These are phyloP conservation scores for Knoxdaviesia capensis DNA, from an alignment of 2,329 filamentous ascomycete species.

Conservation along the genomic window DNA sequence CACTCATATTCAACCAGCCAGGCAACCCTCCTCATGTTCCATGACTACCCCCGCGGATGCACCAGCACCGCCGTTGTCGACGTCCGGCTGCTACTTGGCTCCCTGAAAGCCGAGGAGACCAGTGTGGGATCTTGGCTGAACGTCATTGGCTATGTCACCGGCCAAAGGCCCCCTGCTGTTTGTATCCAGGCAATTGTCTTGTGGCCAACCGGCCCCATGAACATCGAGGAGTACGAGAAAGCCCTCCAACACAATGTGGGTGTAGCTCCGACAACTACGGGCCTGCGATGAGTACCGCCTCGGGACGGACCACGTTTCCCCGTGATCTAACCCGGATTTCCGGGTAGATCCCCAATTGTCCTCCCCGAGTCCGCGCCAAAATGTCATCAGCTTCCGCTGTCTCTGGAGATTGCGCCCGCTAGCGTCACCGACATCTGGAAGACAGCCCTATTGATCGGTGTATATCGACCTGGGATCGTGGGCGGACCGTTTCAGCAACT, in stretches of 20 bases:
- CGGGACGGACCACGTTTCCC: too few relatives aligned
- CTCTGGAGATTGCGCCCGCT: too few relatives aligned
- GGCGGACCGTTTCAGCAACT: slow-evolving; percentile 32
- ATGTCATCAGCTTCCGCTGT: too few relatives aligned
- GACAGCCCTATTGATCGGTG: too few relatives aligned
- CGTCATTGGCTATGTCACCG: slow-evolving; percentile 57
- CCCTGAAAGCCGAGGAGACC: slow-evolving; percentile 40
- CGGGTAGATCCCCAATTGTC: too few relatives aligned
- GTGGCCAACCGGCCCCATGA: slow-evolving; percentile 57
- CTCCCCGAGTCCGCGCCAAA: too few relatives aligned
- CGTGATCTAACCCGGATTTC: too few relatives aligned
- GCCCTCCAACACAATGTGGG: slow-evolving; percentile 16
- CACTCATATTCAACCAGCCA: slow-evolving; percentile 27
- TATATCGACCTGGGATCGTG: slow-evolving; percentile 33
- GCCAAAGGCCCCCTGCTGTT: slow-evolving; percentile 7
- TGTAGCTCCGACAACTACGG: too few relatives aligned
- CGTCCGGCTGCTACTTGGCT: slow-evolving; percentile 48
- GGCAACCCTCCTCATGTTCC: slow-evolving; percentile 46
- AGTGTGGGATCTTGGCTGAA: slow-evolving; percentile 75
- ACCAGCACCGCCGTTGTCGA: slow-evolving; percentile 40
- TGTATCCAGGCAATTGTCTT: slow-evolving; percentile 55
- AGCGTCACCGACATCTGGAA: too few relatives aligned
- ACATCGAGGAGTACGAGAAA: slow-evolving; percentile 50
- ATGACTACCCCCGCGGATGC: slow-evolving; percentile 34
- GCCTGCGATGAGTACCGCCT: too few relatives aligned